phyloP scores from a whole-genome alignment of 768 basidiomycete species.

The Chiua virens region DNA sequence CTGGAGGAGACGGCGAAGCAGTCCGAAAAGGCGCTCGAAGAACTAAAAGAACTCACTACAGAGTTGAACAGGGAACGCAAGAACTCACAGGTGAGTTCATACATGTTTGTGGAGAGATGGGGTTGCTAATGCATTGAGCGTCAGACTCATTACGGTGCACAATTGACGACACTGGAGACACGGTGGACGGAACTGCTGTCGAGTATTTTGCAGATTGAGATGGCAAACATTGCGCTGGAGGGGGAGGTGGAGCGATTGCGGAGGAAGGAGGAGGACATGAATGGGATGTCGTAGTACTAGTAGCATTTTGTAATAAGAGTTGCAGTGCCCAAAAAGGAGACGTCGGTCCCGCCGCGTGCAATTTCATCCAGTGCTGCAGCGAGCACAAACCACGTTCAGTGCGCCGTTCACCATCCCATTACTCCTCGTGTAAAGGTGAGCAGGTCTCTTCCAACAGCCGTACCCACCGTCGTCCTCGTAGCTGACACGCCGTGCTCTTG shows the following conservation, averaged over 20 bases:
- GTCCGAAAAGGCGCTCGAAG: conserved; percentile 71
- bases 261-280: conserved; percentile 61
- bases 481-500: conserved; percentile 3
- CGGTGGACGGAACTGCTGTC: conserved; percentile 94
- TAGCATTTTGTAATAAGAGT: neutral
- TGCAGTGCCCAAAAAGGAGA: conserved; percentile 27
- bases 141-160: conserved; percentile 76
- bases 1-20: conserved; percentile 75
- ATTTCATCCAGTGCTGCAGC: no score
- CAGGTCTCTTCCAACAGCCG: neutral
- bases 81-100: conserved; percentile 65
- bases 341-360: neutral
- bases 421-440: conserved; percentile 8
- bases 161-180: conserved; percentile 78
- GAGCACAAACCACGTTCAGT: conserved; percentile 4
- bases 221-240: conserved; percentile 90
- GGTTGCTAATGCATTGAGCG: neutral
- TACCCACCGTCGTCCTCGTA: neutral
- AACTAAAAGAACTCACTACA: conserved; percentile 73
- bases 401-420: neutral
- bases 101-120: neutral
- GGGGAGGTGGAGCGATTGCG: conserved; percentile 68
- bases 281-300: conserved; percentile 28
- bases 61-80: conserved; percentile 89
- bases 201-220: conserved; percentile 87